These are phyloP conservation scores for Solanum medicagineum DNA, from an alignment of 257 asterid genomes.

Conservation along the genomic window DNA sequence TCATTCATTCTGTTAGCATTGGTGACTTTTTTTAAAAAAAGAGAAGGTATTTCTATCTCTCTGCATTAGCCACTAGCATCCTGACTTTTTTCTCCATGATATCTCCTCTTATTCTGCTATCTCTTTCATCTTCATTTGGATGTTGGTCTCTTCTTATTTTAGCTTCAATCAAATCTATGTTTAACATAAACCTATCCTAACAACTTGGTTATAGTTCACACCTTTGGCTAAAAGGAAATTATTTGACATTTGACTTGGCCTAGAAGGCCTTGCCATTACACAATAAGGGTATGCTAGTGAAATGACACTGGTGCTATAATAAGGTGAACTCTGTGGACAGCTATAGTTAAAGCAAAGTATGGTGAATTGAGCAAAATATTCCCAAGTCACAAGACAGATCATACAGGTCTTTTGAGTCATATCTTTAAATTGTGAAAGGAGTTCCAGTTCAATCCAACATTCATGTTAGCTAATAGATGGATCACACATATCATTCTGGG, in stretches of 20 bases:
- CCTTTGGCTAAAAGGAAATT: background rate
- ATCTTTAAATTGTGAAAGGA: background rate
- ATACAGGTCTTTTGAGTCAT: background rate
- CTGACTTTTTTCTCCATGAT: background rate
- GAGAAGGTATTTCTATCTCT: background rate
- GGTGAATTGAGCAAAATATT: background rate
- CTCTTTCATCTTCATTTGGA: background rate
- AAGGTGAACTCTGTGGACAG: background rate
- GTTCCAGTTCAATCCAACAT: background rate
- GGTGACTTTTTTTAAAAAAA: background rate
- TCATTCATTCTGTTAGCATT: background rate
- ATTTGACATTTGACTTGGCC: background rate
- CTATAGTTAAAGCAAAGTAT: background rate
- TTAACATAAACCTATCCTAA: background rate
- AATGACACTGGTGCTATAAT: background rate
- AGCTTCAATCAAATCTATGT: background rate
- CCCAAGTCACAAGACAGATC: background rate
- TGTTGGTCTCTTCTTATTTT: background rate
- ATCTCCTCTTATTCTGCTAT: background rate
- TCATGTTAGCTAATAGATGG: background rate
- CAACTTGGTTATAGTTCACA: background rate
- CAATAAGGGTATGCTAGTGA: background rate
- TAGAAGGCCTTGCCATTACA: background rate
- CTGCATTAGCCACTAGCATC: background rate
- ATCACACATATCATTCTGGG: background rate